Conservation (phyloP, 2,329 filamentous ascomycete species). For the Gaeumannomyces sp. region DNA sequence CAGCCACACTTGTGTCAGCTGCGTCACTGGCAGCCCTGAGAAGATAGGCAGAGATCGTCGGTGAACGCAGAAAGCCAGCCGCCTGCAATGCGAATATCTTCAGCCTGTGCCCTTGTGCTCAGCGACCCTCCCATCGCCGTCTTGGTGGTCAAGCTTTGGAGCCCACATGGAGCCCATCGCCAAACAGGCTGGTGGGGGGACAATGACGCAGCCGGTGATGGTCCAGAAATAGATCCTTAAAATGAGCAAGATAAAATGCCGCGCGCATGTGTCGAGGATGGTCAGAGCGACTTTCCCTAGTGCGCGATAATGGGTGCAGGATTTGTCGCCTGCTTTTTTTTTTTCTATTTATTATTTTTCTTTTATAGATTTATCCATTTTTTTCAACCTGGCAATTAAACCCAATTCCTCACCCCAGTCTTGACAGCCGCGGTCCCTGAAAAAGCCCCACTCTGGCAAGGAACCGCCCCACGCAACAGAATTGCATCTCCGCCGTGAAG, state of each 20-base stretch:
- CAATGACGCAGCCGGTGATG: background rate
- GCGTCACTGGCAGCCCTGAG: no score
- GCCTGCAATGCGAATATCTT: background rate
- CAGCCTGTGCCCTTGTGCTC: background rate
- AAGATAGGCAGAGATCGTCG: no score
- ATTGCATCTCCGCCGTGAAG: background rate
- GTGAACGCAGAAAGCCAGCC: no score
- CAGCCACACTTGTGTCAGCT: no score
- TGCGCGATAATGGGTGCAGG: no score
- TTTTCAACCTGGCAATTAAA: background rate
- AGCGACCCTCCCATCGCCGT: background rate
- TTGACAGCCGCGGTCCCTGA: no score
- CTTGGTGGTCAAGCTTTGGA: background rate
- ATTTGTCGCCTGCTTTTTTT: background rate
- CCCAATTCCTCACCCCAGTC: background rate
- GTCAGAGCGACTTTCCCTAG: background rate
- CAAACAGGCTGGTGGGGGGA: background rate
- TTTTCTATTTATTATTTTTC: background rate
- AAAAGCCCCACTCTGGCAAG: background rate
- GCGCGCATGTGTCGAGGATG: background rate
- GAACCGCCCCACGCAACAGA: background rate
- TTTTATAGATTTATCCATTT: background rate
- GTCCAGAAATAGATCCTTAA: background rate
- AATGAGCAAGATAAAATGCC: background rate
- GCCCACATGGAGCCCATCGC: no score